Evolutionary conservation across 352 stramenopile species (phyloP), one percentile per base, ranked within the genome.

Genomic region (Phytophthora pistaciae): DNA sequence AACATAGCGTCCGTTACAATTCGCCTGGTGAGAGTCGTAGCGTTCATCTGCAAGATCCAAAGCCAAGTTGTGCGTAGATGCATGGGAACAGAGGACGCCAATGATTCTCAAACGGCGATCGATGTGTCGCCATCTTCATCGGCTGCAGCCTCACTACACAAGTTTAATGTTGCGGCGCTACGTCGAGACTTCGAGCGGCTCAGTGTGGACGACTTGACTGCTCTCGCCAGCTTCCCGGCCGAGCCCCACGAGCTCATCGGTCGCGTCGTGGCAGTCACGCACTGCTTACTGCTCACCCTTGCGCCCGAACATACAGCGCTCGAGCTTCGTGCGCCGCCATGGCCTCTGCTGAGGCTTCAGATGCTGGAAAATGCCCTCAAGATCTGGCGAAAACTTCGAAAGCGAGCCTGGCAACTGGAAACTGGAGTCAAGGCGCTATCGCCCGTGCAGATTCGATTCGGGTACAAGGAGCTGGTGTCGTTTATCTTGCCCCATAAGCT

Each of bases 321-420:
- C 9, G 56, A 78, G n/a, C 72, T 88, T 11, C 33, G 60, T 16
- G 27, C 80, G 5, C 58, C 63, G 11, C 75, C 76, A 16, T 93
- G 85, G 85, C 20, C 77, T 11, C 29, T 91, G n/a, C 57, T 93
- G 49, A 72, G 85, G 23, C 75, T 93, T 40, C 77, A 91, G 52
- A 9, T 93, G 21, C 68, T 91, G 7, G 58, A 76, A 6, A 58
- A 80, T 11, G 56, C 75, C 7, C 27, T 57, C 2, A 40, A 49
- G 21, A 68, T 89, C 3, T 84, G 75, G 69, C 42, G 54, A 29
- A 86, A 83, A 40, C 68, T 91, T 23, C 52, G 64, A 29, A 88
- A 79, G 54, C 78, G 79, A n/a, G 66, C 81, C 2, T 67, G 60
- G 16, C 66, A 77, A n/a, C 54, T 91, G 38, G 72, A 79, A 7